Evolutionary conservation across 257 asterid genomes (phyloP).

Genomic region (Petunia secreta): DNA sequence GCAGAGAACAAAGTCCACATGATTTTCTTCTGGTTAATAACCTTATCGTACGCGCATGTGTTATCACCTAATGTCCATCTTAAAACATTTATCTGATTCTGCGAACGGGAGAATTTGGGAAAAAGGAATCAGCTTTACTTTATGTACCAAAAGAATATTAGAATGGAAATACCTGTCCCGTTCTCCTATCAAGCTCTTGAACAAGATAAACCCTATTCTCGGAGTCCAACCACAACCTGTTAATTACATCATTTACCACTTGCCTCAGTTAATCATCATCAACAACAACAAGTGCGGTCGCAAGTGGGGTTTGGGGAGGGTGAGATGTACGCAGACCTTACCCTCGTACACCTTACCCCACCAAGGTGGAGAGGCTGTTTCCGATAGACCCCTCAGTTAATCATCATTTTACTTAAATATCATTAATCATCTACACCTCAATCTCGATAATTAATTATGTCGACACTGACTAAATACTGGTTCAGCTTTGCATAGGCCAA

Average conservation of each 20-base stretch:
- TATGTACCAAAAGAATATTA: not conserved
- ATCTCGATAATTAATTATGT: not conserved
- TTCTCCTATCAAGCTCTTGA: conserved; percentile 65
- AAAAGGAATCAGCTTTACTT: not conserved
- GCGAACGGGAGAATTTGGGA: not conserved
- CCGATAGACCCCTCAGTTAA: conserved; percentile 16
- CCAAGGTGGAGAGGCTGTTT: too few species aligned
- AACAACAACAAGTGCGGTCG: not conserved
- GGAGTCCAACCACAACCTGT: conserved; percentile 90
- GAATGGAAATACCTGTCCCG: conserved; percentile 61
- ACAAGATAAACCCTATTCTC: conserved; percentile 60
- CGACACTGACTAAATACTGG: not conserved
- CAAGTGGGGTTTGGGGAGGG: too few species aligned
- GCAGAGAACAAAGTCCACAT: too few species aligned
- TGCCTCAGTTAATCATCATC: conserved; percentile 28
- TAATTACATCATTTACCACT: conserved; percentile 15
- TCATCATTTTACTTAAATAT: not conserved
- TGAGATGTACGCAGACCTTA: too few species aligned
- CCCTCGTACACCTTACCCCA: too few species aligned
- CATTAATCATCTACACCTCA: not conserved
- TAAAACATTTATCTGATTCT: not conserved
- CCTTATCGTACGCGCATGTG: too few species aligned
- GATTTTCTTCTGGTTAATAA: too few species aligned
- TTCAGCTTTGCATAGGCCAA: not conserved
- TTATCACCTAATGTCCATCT: not conserved